Percentiles rank a stretch among this genome's conserved stretches.
Evolutionary conservation across 2,329 filamentous ascomycete genomes (phyloP).

Genomic region (Cladosporium sp.): DNA sequence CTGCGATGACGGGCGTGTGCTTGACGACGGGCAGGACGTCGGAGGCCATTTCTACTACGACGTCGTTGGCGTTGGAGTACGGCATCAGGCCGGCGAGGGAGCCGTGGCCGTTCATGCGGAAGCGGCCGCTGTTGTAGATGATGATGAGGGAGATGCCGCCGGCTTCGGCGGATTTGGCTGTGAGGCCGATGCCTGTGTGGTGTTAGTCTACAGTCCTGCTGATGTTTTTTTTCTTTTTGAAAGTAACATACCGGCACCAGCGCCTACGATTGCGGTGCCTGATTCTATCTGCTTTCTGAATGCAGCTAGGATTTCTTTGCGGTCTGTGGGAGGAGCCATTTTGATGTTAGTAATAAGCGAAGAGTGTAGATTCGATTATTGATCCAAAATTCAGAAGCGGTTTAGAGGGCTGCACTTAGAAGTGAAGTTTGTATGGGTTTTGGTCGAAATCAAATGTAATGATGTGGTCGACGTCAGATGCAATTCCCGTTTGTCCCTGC

Average conservation of each 20-base stretch:
- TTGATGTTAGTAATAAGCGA: too few species aligned
- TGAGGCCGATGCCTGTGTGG: slow-evolving; percentile 62
- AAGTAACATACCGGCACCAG: slow-evolving; percentile 55
- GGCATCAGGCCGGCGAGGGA: slow-evolving; percentile 71
- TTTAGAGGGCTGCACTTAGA: not conserved
- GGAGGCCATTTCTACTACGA: slow-evolving; percentile 68
- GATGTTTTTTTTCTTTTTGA: not conserved
- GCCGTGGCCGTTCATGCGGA: slow-evolving; percentile 70
- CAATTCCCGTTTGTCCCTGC: slow-evolving; percentile 10
- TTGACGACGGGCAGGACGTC: slow-evolving; percentile 67
- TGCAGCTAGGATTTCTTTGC: slow-evolving; percentile 56
- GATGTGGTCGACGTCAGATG: not conserved
- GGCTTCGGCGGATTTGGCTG: slow-evolving; percentile 68
- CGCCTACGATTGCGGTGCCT: slow-evolving; percentile 64
- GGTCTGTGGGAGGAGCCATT: slow-evolving; percentile 60
- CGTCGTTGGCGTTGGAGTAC: slow-evolving; percentile 69
- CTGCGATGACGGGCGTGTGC: slow-evolving; percentile 66
- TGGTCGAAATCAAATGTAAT: not conserved
- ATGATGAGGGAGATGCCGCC: slow-evolving; percentile 70
- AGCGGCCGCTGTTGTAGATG: slow-evolving; percentile 71
- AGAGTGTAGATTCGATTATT: too few species aligned
- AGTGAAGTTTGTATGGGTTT: not conserved
- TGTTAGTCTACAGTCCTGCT: not conserved
- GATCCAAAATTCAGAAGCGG: not conserved
- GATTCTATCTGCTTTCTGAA: slow-evolving; percentile 57